Evolutionary conservation across 208 protist species (phyloP).

Genomic region (Acanthamoeba sp.): DNA sequence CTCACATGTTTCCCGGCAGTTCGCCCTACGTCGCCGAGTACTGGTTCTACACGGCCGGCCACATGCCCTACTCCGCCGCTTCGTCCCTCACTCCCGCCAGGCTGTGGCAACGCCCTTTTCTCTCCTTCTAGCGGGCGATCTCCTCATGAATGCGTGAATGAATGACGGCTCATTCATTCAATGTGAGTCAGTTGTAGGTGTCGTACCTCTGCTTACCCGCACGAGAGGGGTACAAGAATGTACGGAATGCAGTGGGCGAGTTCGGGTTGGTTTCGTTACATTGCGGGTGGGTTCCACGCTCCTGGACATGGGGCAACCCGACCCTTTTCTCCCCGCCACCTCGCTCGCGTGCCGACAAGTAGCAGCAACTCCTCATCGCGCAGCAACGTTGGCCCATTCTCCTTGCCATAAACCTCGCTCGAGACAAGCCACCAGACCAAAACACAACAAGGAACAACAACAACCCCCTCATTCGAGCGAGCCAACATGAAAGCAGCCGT

Average conservation of each 20-base stretch:
- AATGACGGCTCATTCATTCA: too few relatives aligned
- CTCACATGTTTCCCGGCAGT: too few relatives aligned
- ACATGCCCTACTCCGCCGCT: background rate
- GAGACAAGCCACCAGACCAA: too few relatives aligned
- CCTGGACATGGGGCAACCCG: background rate
- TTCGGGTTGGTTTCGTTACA: background rate
- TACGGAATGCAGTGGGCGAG: background rate
- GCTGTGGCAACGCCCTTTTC: too few relatives aligned
- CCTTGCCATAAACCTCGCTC: too few relatives aligned
- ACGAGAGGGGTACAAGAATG: too few relatives aligned
- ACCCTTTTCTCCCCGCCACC: background rate
- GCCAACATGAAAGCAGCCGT: background rate
- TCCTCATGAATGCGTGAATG: too few relatives aligned
- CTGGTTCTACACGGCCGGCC: constrained; percentile 13
- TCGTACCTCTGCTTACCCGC: too few relatives aligned
- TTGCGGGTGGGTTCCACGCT: background rate
- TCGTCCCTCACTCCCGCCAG: background rate
- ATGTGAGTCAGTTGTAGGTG: too few relatives aligned
- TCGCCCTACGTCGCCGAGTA: background rate
- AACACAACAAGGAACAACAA: background rate
- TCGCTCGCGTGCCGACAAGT: background rate
- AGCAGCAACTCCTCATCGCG: too few relatives aligned
- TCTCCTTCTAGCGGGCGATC: too few relatives aligned
- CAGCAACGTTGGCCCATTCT: background rate
- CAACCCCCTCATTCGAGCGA: too few relatives aligned